These are phyloP conservation scores for Hirsutella rhossiliensis DNA, from an alignment of 2,329 filamentous ascomycete species.

Conservation along the genomic window DNA sequence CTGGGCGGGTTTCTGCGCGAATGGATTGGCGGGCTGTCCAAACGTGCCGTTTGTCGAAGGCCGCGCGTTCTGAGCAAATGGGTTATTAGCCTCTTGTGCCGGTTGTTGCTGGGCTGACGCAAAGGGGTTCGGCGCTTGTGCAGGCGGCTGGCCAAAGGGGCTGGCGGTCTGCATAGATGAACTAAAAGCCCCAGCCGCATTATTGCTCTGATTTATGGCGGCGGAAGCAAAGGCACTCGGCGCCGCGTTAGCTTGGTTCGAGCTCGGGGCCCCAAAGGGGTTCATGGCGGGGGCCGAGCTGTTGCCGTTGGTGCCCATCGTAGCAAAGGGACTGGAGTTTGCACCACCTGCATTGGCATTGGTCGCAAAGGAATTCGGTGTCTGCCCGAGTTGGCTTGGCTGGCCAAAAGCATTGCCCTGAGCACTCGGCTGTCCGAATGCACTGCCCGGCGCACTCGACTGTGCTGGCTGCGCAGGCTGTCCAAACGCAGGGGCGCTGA, in stretches of 20 bases:
- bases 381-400: constrained; percentile 21
- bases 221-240: constrained; percentile 11
- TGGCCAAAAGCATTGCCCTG: constrained; percentile 20
- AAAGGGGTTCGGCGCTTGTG: constrained; percentile 16
- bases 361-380: constrained; percentile 24
- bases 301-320: constrained; percentile 6
- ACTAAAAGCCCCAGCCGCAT: not conserved
- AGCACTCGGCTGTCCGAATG: constrained; percentile 12
- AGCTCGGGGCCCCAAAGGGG: constrained; percentile 14
- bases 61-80: constrained; percentile 15
- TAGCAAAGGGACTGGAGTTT: constrained; percentile 13
- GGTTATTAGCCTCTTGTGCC: constrained; percentile 9
- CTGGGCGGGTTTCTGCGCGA: constrained; percentile 2
- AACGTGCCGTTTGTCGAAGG: constrained; percentile 5
- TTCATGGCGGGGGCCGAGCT: constrained; percentile 10
- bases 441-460: constrained; percentile 1
- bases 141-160: constrained; percentile 16
- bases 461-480: constrained; percentile 22
- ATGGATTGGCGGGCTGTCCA: constrained; percentile 4
- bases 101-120: constrained; percentile 8
- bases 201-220: not conserved
- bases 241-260: not conserved
- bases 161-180: not conserved
- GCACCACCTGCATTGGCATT: constrained; percentile 4
- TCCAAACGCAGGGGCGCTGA: constrained; percentile 20